Base-by-base conservation (phyloP, 768 basidiomycete species). In the Lentinula boryana region DNA sequence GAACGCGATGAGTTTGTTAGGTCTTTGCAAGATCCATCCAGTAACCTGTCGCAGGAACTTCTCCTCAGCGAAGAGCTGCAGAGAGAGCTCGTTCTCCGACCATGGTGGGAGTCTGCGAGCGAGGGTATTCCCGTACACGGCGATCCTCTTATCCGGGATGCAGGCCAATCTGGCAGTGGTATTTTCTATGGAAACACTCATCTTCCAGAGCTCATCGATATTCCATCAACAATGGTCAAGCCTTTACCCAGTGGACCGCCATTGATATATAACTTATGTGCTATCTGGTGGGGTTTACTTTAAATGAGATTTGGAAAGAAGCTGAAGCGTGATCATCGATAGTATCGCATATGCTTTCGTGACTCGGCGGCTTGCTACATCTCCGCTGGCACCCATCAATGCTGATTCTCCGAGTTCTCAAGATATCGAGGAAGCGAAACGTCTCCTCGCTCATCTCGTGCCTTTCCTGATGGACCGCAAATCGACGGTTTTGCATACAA, bases 291-390 rank as follows among this genome's bases (percentile, higher is more conserved):
- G 49, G 89, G 78, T 15, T 23, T n/a, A 13, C 60, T 62, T 7
- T 51, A 15, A 6, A 18, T 27, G 27, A 27, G 27, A 27, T 27
- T 27, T 27, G 27, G 27, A 27, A 27, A 27, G 27, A 27, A 3
- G 3, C 27, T 27, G 21, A 23, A 10, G 16, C 52, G 38, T 35
- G 54, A 7, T 51, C 48, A 44, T 35, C n/a, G 41, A 46, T 59
- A 92, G 91, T 57, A 73, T 92, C 54, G 80, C 85, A 8, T 94
- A 93, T 68, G 77, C 83, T 2, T 91, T 85, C 65, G 73, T 75
- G 15, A 85, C 84, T 43, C 87, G 90, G 9, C 80, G 81, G 66
- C 72, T 92, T 23, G 80, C 81, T 13, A 70, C 76, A 16, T 87
- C 86, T 0, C 82, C 87, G 0, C 72, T 94, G 49, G 78, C 80